These are phyloP conservation scores for Aspergillus jensenii DNA, from an alignment of 2,329 filamentous ascomycete genomes.

Conservation along the genomic window DNA sequence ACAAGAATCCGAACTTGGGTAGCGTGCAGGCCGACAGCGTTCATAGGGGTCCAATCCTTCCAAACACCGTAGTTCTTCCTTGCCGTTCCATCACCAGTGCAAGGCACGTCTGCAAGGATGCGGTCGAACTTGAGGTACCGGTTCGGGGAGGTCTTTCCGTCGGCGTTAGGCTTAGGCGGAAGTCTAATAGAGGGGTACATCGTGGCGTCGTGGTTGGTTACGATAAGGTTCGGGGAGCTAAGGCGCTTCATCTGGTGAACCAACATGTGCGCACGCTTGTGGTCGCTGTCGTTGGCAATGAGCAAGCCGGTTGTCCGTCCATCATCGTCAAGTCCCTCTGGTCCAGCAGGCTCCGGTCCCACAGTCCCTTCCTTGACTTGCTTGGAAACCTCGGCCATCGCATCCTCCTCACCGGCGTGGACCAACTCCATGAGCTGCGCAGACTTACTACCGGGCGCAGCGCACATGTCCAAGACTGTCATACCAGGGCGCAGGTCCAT, in stretches of 20 bases:
- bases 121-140: conserved; percentile 94
- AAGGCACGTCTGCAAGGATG: conserved; percentile 94
- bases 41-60: conserved; percentile 90
- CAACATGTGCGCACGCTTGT: conserved; percentile 94
- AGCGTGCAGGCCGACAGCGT: conserved; percentile 79
- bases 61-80: conserved; percentile 93
- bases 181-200: conserved; percentile 91
- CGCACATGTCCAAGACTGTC: conserved; percentile 92
- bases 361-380: conserved; percentile 63
- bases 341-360: conserved; percentile 44
- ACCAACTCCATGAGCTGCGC: conserved; percentile 94
- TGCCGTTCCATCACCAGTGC: conserved; percentile 89
- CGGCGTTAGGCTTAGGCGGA: conserved; percentile 56
- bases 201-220: conserved; percentile 97
- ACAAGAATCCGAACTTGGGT: conserved; percentile 90
- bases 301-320: conserved; percentile 88
- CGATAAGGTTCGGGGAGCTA: conserved; percentile 92
- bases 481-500: conserved; percentile 90
- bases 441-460: conserved; percentile 94
- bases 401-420: conserved; percentile 85
- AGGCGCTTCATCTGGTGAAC: conserved; percentile 97
- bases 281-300: conserved; percentile 94
- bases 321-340: conserved; percentile 66
- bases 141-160: conserved; percentile 55
- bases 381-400: conserved; percentile 70